Evolutionary conservation across 2,329 filamentous ascomycete species (phyloP).

Genomic region (Stagonosporopsis rhizophila): DNA sequence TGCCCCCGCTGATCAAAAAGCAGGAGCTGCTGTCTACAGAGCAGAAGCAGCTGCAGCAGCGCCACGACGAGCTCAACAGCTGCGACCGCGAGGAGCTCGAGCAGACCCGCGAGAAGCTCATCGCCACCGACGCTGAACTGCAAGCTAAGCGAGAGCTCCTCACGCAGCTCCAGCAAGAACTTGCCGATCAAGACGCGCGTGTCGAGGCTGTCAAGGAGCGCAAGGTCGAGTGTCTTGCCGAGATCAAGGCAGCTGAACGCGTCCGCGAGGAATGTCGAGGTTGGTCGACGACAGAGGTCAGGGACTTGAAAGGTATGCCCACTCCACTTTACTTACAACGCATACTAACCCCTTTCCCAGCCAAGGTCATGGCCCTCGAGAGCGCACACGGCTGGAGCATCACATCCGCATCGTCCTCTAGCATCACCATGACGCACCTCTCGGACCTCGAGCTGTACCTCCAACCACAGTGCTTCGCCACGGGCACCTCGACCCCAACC

Average conservation of each 20-base stretch:
- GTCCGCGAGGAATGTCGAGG: constrained; percentile 87
- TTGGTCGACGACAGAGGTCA: constrained; percentile 85
- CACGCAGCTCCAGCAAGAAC: constrained; percentile 69
- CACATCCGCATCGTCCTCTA: constrained; percentile 63
- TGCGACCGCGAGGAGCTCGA: constrained; percentile 83
- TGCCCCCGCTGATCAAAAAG: constrained; percentile 70
- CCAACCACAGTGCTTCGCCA: constrained; percentile 68
- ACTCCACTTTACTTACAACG: neutral
- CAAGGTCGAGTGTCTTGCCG: constrained; percentile 72
- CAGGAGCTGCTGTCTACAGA: constrained; percentile 69
- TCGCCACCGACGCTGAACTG: constrained; percentile 70
- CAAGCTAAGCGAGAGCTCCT: constrained; percentile 73
- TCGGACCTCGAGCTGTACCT: constrained; percentile 77
- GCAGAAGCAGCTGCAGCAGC: constrained; percentile 70
- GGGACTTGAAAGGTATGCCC: constrained; percentile 72
- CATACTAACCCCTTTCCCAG: constrained; percentile 57
- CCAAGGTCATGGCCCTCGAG: constrained; percentile 70
- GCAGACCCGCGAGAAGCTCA: constrained; percentile 72
- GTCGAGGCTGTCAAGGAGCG: constrained; percentile 69
- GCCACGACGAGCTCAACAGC: constrained; percentile 76
- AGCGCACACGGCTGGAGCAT: constrained; percentile 74
- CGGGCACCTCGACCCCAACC: constrained; percentile 48
- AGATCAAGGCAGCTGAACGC: constrained; percentile 83
- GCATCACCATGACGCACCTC: constrained; percentile 75
- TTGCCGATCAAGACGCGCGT: constrained; percentile 70